phyloP scores from a whole-genome alignment of 1,139 yeast species.

The Saccharomyces hybrid region DNA sequence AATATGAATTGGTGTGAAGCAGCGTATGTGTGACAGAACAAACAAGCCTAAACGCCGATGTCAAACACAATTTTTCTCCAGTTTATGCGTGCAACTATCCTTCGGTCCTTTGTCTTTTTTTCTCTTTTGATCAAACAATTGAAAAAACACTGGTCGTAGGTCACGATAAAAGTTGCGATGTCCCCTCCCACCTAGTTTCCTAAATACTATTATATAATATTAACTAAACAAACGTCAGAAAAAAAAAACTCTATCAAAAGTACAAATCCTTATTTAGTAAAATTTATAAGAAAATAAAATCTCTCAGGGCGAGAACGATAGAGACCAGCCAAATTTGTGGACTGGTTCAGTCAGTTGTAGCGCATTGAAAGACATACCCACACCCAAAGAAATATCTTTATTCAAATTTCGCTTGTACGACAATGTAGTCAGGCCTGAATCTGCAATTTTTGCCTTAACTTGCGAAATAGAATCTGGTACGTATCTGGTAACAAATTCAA shows the following conservation, averaged over 20 bases:
- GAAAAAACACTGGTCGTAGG: neutral
- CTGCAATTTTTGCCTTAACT: conserved; percentile 94
- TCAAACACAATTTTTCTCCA: neutral
- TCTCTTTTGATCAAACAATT: neutral
- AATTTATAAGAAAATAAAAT: neutral
- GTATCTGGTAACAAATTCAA: conserved; percentile 95
- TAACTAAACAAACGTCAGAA: neutral
- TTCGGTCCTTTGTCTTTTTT: neutral
- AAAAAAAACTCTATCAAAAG: neutral
- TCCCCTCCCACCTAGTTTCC: neutral
- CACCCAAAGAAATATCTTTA: conserved; percentile 94
- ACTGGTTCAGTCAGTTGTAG: conserved; percentile 93
- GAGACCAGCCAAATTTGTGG: conserved; percentile 93
- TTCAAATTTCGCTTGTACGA: conserved; percentile 91
- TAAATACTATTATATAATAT: neutral
- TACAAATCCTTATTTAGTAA: neutral
- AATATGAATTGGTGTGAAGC: neutral
- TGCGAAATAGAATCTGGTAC: conserved; percentile 77
- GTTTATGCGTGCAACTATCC: neutral
- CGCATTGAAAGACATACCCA: conserved; percentile 95
- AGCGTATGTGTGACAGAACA: neutral
- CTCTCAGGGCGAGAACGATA: conserved; percentile 36
- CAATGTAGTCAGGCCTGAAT: conserved; percentile 89
- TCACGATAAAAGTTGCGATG: neutral
- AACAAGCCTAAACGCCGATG: neutral